Conservation (phyloP, 1,284 basidiomycete species). For the Ustanciosporium gigantosporum region DNA sequence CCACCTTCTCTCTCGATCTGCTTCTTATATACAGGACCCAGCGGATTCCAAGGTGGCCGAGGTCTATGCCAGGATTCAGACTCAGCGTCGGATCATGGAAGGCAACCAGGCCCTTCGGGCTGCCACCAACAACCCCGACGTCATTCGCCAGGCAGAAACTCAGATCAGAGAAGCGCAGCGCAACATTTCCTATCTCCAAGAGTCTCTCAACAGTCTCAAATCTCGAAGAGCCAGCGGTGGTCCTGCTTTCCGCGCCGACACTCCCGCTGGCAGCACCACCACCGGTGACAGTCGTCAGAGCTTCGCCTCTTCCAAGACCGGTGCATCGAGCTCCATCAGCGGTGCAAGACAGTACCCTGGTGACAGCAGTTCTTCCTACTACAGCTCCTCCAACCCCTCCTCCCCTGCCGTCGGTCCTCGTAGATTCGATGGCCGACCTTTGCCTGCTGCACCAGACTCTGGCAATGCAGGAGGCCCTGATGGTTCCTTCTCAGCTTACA, state of each 20-base stretch:
- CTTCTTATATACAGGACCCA: slow-evolving; percentile 37
- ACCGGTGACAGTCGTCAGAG: slow-evolving; percentile 28
- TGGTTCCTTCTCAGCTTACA: slow-evolving; percentile 32
- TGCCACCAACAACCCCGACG: slow-evolving; percentile 84
- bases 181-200: slow-evolving; percentile 83
- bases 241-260: slow-evolving; percentile 30
- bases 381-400: slow-evolving; percentile 16
- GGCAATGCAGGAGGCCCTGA: slow-evolving; percentile 3
- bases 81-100: slow-evolving; percentile 88
- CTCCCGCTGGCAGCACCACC: slow-evolving; percentile 21
- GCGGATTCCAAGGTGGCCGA: slow-evolving; percentile 86
- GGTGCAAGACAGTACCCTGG: slow-evolving; percentile 27
- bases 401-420: slow-evolving; percentile 32
- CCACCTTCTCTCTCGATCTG: not conserved
- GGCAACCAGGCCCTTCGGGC: slow-evolving; percentile 77
- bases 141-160: slow-evolving; percentile 72
- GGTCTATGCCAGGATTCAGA: slow-evolving; percentile 84
- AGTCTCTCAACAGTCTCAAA: slow-evolving; percentile 80
- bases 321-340: slow-evolving; percentile 8
- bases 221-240: slow-evolving; percentile 66
- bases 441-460: slow-evolving; percentile 21
- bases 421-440: slow-evolving; percentile 37
- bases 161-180: slow-evolving; percentile 86
- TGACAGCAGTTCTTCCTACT: slow-evolving; percentile 44
- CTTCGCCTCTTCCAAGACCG: slow-evolving; percentile 26